phyloP scores from a whole-genome alignment of 306 rosid genomes.

The Rosa lucieae region DNA sequence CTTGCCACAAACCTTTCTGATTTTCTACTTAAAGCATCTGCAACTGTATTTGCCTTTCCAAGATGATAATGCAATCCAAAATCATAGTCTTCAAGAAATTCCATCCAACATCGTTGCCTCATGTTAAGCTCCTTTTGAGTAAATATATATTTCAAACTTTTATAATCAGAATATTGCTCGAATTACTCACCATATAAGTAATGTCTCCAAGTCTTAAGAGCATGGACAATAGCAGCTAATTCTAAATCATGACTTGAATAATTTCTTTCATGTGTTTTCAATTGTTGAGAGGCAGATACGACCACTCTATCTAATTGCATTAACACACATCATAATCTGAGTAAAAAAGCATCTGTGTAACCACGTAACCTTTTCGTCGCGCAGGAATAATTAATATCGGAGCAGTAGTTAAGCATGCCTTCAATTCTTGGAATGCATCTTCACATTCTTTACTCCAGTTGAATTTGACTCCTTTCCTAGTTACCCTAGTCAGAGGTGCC shows the following conservation, averaged over 20 bases:
- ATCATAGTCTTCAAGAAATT: not conserved
- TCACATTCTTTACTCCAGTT: not conserved
- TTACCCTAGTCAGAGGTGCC: not conserved
- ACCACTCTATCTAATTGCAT: not conserved
- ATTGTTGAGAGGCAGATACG: not conserved
- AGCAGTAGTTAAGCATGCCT: not conserved
- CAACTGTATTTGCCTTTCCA: not conserved
- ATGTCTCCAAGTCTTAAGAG: not conserved
- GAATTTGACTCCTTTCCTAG: not conserved
- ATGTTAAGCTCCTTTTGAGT: not conserved
- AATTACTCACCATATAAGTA: no score
- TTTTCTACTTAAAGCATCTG: not conserved
- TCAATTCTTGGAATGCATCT: not conserved
- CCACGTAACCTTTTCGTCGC: not conserved
- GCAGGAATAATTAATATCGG: not conserved
- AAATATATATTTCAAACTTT: not conserved
- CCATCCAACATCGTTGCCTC: not conserved
- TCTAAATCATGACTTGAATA: not conserved
- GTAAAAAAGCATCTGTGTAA: not conserved
- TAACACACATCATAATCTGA: not conserved
- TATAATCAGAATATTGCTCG: not conserved
- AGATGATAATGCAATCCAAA: not conserved
- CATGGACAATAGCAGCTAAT: not conserved
- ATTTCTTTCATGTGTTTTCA: not conserved
- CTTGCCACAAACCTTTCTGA: not conserved